Evolutionary conservation across 139 green algal genomes (phyloP).

Genomic region (Tetradesmus lagerheimii): DNA sequence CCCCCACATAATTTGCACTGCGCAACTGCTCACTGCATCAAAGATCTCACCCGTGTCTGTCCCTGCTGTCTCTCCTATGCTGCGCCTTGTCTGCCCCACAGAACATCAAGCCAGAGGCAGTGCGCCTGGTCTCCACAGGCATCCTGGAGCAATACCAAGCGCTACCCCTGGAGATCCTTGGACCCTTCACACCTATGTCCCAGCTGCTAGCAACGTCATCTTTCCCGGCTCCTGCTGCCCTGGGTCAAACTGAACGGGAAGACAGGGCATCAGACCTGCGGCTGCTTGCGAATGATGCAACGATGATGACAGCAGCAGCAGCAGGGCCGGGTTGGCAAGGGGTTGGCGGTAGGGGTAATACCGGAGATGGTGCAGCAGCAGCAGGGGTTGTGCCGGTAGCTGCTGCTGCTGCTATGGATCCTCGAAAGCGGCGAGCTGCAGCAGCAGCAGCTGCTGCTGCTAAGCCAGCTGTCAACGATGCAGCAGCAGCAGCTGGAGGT

Average conservation of each 20-base stretch:
- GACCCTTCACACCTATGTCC: not conserved
- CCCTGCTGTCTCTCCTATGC: not conserved
- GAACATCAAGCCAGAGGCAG: slow-evolving; percentile 26
- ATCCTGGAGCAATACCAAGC: slow-evolving; percentile 1
- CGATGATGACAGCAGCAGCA: slow-evolving; percentile 31
- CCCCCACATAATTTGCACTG: too few relatives aligned
- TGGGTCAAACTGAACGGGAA: slow-evolving; percentile 20
- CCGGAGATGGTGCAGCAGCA: not conserved
- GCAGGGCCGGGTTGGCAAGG: not conserved
- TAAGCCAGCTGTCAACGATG: not conserved
- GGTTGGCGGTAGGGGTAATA: not conserved
- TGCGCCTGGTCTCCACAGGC: not conserved
- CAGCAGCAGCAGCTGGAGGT: not conserved
- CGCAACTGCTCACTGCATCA: too few relatives aligned
- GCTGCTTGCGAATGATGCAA: slow-evolving; percentile 24
- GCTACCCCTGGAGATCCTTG: not conserved
- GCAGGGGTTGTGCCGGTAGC: not conserved
- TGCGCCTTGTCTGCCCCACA: too few relatives aligned
- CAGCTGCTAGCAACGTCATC: not conserved
- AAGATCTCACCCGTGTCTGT: too few relatives aligned
- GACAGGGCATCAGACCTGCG: slow-evolving; percentile 36
- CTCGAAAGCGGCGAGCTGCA: not conserved
- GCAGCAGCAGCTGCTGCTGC: not conserved
- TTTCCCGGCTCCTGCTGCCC: not conserved
- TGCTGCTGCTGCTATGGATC: not conserved